A percentile compares a stretch with the other conserved stretches of the same genome.
Conservation (phyloP, 352 stramenopile species). For the Phytopythium ostracodes region DNA sequence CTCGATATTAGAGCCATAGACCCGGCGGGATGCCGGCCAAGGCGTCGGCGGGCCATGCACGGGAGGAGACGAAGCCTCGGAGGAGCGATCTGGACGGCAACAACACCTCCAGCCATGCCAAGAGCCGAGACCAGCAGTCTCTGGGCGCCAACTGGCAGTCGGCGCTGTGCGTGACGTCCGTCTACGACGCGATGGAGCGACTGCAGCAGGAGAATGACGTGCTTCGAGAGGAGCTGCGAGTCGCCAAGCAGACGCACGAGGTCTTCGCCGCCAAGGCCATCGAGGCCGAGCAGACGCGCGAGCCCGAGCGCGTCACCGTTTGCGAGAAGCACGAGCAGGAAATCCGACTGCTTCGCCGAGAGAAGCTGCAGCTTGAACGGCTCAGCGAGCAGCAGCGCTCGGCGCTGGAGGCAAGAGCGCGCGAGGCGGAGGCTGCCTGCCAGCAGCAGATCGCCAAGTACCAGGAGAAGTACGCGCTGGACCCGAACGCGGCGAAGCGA, state of each 20-base stretch:
- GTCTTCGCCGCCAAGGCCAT: background rate
- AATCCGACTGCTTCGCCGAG: conserved; percentile 39
- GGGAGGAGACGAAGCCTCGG: background rate
- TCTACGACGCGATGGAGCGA: conserved; percentile 71
- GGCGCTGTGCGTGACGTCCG: conserved; percentile 66
- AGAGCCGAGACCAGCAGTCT: conserved; percentile 6
- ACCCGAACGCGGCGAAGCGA: conserved; percentile 48
- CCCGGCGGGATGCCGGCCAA: background rate
- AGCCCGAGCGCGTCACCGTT: conserved; percentile 16
- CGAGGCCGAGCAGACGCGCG: conserved; percentile 9
- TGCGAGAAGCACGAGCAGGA: conserved; percentile 32
- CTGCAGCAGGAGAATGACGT: conserved; percentile 50
- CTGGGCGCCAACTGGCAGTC: conserved; percentile 62
- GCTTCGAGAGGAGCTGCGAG: conserved; percentile 34
- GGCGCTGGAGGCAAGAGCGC: conserved; percentile 28
- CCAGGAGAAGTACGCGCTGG: conserved; percentile 43
- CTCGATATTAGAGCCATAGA: background rate
- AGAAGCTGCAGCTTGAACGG: conserved; percentile 42
- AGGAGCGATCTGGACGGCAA: background rate
- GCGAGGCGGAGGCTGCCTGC: conserved; percentile 26
- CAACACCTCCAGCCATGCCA: background rate
- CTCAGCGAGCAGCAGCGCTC: conserved; percentile 25
- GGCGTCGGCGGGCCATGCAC: background rate
- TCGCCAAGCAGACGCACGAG: conserved; percentile 14
- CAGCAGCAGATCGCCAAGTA: conserved; percentile 46